Evolutionary conservation across 2,329 filamentous ascomycete genomes (phyloP), one percentile per base, ranked within the genome.

Genomic region (Epichloe sp.): DNA sequence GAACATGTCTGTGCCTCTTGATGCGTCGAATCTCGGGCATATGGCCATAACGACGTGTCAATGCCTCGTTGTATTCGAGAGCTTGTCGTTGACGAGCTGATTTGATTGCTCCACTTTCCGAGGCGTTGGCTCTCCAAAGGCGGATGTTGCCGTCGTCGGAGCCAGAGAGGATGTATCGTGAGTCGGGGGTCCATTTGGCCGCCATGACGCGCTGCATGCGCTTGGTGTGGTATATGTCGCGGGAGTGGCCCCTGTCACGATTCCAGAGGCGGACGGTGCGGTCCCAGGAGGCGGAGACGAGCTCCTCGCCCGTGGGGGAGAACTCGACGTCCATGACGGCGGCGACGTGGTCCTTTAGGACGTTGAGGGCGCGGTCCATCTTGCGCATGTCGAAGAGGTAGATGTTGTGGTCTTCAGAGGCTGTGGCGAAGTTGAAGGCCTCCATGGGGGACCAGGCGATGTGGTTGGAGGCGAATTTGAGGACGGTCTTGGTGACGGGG

Each of bases 321-420:
- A 91, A 98, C 63, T 96, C 88, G 41, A 98, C 85, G 65, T 95
- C 90, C 88, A 96, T 96, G 23, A 96, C 90, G 19, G 93, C 93
- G 45, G 77, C 75, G 47, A 95, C 89, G 63, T 95, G 88, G 60
- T 91, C 88, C 67, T 91, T 93, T 50, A 95, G 76, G 8, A 96
- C 82, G 63, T 97, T 96, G 54, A 95, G 72, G 0, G 91, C 88
- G 55, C 88, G 83, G 58, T 87, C 82, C 66, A 95, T 85, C 64
- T 88, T 91, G 59, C 93, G 80, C 80, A 94, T 94, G 67, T 98
- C 93, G 62, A 98, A 98, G 54, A 96, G 78, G 56, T 74, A 74
- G 57, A 86, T 78, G 66, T 95, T 94, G 71, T 96, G 91, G 63
- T 97, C 93, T 72, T 98, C 93, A 59, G 86, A 94, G 12, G 88